Evolutionary conservation across 305 asterid genomes (phyloP).

Genomic region (Fraxinus sp.): DNA sequence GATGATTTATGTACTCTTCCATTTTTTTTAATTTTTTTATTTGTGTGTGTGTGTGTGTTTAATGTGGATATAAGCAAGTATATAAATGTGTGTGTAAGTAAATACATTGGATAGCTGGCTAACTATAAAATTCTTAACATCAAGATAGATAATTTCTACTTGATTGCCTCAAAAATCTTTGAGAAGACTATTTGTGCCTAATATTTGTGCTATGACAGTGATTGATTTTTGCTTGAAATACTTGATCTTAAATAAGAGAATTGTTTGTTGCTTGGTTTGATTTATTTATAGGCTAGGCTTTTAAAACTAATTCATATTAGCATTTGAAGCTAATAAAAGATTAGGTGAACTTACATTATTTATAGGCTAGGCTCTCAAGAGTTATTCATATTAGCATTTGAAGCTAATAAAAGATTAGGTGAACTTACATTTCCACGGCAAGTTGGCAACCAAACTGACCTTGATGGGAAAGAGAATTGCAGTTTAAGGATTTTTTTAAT

Average conservation of each 20-base stretch:
- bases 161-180: neutral
- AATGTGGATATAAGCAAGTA: neutral
- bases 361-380: constrained; percentile 4
- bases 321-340: neutral
- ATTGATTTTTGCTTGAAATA: neutral
- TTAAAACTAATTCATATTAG: neutral
- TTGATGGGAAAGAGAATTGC: neutral
- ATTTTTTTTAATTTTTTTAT: neutral
- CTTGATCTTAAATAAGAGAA: neutral
- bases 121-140: neutral
- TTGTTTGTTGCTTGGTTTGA: neutral
- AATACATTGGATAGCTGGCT: neutral
- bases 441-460: neutral
- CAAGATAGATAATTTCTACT: neutral
- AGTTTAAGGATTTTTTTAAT: neutral
- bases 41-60: neutral
- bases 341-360: neutral
- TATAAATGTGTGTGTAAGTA: neutral
- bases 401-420: neutral
- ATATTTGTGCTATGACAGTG: neutral
- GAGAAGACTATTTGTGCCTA: neutral
- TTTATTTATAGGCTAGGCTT: constrained; percentile 1
- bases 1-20: neutral
- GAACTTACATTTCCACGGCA: neutral
- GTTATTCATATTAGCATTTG: neutral